Conservation (phyloP, 164 flowering plant species). For the Hamamelis virginiana region DNA sequence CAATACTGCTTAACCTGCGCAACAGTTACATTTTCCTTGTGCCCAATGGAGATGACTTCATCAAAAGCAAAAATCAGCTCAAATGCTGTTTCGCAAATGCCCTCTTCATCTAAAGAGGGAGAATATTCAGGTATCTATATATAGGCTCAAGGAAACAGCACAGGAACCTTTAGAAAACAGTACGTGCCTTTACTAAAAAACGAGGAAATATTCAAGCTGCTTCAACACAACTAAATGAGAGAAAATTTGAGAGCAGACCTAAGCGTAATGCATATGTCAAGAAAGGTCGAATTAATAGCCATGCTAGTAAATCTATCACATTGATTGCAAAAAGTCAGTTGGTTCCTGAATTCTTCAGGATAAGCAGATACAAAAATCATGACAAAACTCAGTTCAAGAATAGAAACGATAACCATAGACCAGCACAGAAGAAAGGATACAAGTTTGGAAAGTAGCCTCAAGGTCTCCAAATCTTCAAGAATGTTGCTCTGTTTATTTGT, state of each 20-base stretch:
- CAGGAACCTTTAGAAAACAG: not conserved
- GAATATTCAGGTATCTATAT: constrained; percentile 86
- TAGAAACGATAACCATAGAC: not conserved
- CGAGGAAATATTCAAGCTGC: too few species aligned
- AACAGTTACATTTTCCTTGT: constrained; percentile 93
- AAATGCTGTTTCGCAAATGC: constrained; percentile 81
- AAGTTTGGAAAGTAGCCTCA: constrained; percentile 87
- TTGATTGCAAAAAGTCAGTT: too few species aligned
- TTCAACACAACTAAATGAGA: not conserved
- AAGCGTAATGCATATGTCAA: too few species aligned
- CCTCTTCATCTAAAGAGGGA: constrained; percentile 86
- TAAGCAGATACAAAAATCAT: too few species aligned
- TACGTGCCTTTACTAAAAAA: too few species aligned
- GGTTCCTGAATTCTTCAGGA: too few species aligned
- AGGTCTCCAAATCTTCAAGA: constrained; percentile 94
- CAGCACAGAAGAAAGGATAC: constrained; percentile 56
- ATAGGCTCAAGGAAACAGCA: constrained; percentile 37
- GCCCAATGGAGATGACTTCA: constrained; percentile 95
- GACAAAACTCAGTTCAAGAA: not conserved
- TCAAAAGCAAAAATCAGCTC: constrained; percentile 97
- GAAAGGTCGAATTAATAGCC: too few species aligned
- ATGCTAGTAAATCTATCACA: too few species aligned
- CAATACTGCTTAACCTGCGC: constrained; percentile 96
- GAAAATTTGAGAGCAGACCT: too few species aligned
- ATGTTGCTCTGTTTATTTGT: constrained; percentile 98